Percentiles rank a stretch among this genome's conserved stretches.
Conservation (phyloP, 805 yeast species). For the Zygoascus bituminiphila region DNA sequence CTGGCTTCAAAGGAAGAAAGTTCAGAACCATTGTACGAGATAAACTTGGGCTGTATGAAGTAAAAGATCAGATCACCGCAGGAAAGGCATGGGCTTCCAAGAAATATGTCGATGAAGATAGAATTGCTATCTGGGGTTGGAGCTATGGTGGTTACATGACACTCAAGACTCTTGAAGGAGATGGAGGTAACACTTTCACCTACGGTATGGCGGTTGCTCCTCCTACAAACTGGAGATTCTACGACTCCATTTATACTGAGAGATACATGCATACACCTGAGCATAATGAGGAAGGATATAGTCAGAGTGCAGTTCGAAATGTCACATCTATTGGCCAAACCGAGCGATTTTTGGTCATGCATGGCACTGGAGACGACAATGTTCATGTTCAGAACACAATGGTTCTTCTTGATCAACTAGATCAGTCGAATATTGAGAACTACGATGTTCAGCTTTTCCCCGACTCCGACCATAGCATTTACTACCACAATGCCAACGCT, state of each 20-base stretch:
- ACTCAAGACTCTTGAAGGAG: slow-evolving; percentile 77
- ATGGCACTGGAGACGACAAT: slow-evolving; percentile 96
- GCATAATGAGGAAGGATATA: slow-evolving; percentile 56
- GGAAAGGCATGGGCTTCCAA: slow-evolving; percentile 62
- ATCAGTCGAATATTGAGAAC: slow-evolving; percentile 69
- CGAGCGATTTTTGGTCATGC: slow-evolving; percentile 76
- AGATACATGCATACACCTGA: slow-evolving; percentile 85
- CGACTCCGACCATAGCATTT: slow-evolving; percentile 83
- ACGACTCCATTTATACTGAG: slow-evolving; percentile 92
- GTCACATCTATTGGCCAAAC: slow-evolving; percentile 47
- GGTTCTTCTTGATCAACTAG: slow-evolving; percentile 65
- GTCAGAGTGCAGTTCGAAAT: slow-evolving; percentile 45
- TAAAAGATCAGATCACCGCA: slow-evolving; percentile 77
- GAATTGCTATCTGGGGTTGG: slow-evolving; percentile 96
- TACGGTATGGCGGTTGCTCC: slow-evolving; percentile 97
- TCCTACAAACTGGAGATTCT: slow-evolving; percentile 87
- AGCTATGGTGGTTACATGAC: slow-evolving; percentile 95
- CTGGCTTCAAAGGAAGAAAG: slow-evolving; percentile 76
- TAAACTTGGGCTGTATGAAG: slow-evolving; percentile 72
- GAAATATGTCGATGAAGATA: slow-evolving; percentile 55
- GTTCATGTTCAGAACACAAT: slow-evolving; percentile 90
- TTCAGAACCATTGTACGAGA: slow-evolving; percentile 78
- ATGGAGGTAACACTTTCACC: slow-evolving; percentile 63
- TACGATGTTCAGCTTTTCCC: slow-evolving; percentile 88
- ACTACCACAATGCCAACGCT: slow-evolving; percentile 67